A percentile compares a stretch with the other conserved stretches of the same genome.
Conservation (phyloP, 139 green algal genomes). For the Chlamydomonas incerta region DNA sequence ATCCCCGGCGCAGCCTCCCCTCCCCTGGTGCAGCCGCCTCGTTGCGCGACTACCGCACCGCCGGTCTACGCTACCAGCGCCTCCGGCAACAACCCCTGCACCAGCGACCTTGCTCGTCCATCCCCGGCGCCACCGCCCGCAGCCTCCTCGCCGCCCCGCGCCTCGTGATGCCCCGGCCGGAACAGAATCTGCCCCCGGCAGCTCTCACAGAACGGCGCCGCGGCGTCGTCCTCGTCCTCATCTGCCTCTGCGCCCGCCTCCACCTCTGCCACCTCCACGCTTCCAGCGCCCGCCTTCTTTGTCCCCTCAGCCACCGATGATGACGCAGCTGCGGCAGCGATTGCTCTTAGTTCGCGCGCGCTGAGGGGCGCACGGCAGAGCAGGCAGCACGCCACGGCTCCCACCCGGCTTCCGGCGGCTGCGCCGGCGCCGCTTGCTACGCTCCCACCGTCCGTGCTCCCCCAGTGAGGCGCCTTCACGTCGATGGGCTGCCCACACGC, state of each 20-base stretch:
- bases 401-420: not conserved
- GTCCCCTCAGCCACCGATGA: not conserved
- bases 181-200: slow-evolving; percentile 33
- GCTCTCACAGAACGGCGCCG: slow-evolving; percentile 5
- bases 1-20: not conserved
- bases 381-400: not conserved
- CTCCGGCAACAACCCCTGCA: not conserved
- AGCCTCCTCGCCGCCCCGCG: not conserved
- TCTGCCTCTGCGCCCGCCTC: not conserved
- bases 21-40: too few relatives aligned
- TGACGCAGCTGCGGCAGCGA: not conserved
- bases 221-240: not conserved
- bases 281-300: not conserved
- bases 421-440: slow-evolving; percentile 8
- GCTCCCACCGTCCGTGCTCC: too few relatives aligned
- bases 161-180: not conserved
- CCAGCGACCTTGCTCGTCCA: not conserved
- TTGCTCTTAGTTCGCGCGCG: not conserved
- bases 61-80: not conserved
- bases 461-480: too few relatives aligned
- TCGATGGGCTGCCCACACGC: too few relatives aligned
- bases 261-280: not conserved
- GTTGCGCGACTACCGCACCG: too few relatives aligned
- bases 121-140: not conserved
- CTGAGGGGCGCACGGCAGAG: slow-evolving; percentile 34